Evolutionary conservation across 306 rosid species (phyloP).

Genomic region (Cercis canadensis): DNA sequence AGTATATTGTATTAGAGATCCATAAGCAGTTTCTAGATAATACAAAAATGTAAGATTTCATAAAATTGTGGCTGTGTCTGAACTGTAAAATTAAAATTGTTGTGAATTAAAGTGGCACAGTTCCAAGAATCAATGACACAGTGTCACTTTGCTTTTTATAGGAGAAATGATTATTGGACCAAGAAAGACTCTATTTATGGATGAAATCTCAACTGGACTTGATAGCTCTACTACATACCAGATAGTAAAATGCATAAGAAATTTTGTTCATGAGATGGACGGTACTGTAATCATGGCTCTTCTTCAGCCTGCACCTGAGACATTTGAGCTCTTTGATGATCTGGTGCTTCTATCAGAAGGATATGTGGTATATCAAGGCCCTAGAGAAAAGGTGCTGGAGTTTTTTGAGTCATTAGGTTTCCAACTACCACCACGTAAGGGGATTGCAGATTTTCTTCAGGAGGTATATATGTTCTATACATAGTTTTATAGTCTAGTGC

Average conservation of each 20-base stretch:
- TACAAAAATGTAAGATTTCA: too few species aligned
- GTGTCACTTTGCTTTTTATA: constrained; percentile 19
- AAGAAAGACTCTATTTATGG: constrained; percentile 83
- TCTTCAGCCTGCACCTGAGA: constrained; percentile 96
- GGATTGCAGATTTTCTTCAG: constrained; percentile 91
- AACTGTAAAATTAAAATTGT: too few species aligned
- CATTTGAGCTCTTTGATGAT: constrained; percentile 90
- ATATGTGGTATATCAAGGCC: constrained; percentile 79
- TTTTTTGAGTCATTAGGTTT: constrained; percentile 84
- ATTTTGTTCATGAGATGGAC: constrained; percentile 87
- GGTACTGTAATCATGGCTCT: constrained; percentile 85
- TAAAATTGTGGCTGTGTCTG: too few species aligned
- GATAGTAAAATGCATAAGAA: constrained; percentile 74
- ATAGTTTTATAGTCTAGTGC: too few species aligned
- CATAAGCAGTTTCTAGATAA: too few species aligned
- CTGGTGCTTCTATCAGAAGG: constrained; percentile 77
- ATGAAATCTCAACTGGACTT: constrained; percentile 93
- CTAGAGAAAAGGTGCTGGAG: constrained; percentile 65
- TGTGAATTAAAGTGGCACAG: too few species aligned
- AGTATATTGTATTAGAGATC: too few species aligned
- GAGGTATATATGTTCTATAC: constrained; percentile 57
- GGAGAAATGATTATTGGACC: constrained; percentile 98
- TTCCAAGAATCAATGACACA: too few species aligned
- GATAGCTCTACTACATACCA: constrained; percentile 92
- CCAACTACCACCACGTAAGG: constrained; percentile 76